Evolutionary conservation across 2,329 filamentous ascomycete species (phyloP), one percentile per base, ranked within the genome.

Genomic region (Zalaria obscura): DNA sequence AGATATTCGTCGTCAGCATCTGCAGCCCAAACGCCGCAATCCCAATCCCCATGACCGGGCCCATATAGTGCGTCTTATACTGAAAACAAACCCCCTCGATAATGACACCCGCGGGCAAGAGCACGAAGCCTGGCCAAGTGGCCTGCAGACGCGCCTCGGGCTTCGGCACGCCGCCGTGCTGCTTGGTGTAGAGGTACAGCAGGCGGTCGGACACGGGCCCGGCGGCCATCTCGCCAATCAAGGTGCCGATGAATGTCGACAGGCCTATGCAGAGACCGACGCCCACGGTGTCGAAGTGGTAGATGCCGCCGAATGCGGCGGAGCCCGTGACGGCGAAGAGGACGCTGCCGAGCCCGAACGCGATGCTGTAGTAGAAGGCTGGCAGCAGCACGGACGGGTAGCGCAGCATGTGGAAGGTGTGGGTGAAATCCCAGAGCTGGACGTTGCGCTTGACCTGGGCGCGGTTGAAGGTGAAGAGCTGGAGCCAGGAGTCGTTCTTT

Each of bases 11-110:
- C 4, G 54, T 57, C 5, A 57, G 52, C 35, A 61, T 55, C 44
- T 63, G 59, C 27, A 61, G 44, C 9, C 60, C 59, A 38, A 57
- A 51, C 38, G 51, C 53, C 4, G 56, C 55, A 33, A 61, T 58
- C 0, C 52, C 56, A 47, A 64, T 63, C 4, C 59, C 61, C 33
- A 64, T 50, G 1, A 56, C 56, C 4, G 55, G 51, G 1, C 57
- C 58, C n/a, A 52, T 48, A 55, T 57, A 61, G 29, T 54, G 49
- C 6, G 54, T 54, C 11, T 50, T 54, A 35, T 52, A 47, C 39
- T 54, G 44, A 44, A 56, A 41, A 39, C 49, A 52, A n/a, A 55
- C 47, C 11, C 53, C 55, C 39, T 55, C 53, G 36, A 56, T 52
- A 33, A 55, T 59, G 47, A 56, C 44, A 5, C 55, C 55, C 11